These are phyloP conservation scores for Papiliotrema fonsecae DNA, from an alignment of 1,284 basidiomycete genomes.

Conservation along the genomic window DNA sequence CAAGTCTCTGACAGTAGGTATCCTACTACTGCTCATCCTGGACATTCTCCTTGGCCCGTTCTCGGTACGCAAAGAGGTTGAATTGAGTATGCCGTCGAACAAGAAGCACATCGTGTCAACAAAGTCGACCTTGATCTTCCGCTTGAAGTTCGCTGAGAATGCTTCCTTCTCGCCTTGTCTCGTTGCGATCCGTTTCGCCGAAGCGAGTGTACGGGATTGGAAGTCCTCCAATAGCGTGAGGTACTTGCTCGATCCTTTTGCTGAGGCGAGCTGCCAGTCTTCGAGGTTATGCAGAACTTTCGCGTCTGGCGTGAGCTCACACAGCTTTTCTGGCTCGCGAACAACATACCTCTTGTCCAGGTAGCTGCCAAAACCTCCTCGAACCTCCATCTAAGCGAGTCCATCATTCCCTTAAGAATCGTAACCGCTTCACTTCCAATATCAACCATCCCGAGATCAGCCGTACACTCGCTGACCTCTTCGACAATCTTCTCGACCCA, in stretches of 20 bases:
- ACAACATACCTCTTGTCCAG: slow-evolving; percentile 79
- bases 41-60: slow-evolving; percentile 11
- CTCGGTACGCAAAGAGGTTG: slow-evolving; percentile 52
- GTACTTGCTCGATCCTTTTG: slow-evolving; percentile 52
- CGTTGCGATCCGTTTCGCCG: slow-evolving; percentile 70
- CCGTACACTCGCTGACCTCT: slow-evolving; percentile 80
- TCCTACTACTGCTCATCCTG: slow-evolving; percentile 55
- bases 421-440: slow-evolving; percentile 68
- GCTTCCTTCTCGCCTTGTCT: slow-evolving; percentile 19
- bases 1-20: slow-evolving; percentile 29
- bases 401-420: slow-evolving; percentile 67
- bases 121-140: slow-evolving; percentile 79
- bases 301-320: slow-evolving; percentile 59
- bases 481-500: slow-evolving; percentile 73
- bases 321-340: no score
- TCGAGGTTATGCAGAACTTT: slow-evolving; percentile 79
- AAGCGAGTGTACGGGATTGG: slow-evolving; percentile 73
- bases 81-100: slow-evolving; percentile 78
- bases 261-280: slow-evolving; percentile 66
- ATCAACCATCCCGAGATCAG: slow-evolving; percentile 74
- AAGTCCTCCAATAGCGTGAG: slow-evolving; percentile 74
- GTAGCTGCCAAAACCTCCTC: slow-evolving; percentile 70
- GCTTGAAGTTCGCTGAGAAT: slow-evolving; percentile 41
- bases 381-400: slow-evolving; percentile 83
- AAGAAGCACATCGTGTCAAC: slow-evolving; percentile 83